Conservation (phyloP, 2,329 filamentous ascomycete genomes). For the Pseudogymnoascus sp. region DNA sequence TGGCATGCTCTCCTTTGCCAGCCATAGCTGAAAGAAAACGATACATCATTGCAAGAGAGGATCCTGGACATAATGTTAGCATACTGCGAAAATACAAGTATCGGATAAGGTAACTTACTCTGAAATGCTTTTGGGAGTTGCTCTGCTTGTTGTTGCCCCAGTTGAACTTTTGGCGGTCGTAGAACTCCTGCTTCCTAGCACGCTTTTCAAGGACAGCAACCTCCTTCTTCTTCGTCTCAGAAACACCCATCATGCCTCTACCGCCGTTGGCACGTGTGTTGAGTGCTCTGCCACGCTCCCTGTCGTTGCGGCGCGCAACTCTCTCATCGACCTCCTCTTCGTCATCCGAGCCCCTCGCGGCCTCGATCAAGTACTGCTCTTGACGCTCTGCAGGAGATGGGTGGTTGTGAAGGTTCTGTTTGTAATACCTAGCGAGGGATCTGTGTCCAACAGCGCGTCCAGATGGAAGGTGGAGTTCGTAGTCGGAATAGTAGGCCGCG, state of each 20-base stretch:
- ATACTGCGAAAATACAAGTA: neutral
- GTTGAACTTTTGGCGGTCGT: constrained; percentile 56
- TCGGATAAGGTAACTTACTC: constrained; percentile 39
- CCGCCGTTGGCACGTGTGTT: constrained; percentile 66
- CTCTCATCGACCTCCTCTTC: constrained; percentile 36
- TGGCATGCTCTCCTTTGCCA: neutral
- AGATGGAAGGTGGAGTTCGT: constrained; percentile 86
- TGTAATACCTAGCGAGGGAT: constrained; percentile 79
- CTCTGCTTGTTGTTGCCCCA: constrained; percentile 65
- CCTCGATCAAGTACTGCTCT: constrained; percentile 58
- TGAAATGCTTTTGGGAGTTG: constrained; percentile 64
- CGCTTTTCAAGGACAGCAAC: constrained; percentile 62
- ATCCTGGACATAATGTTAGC: constrained; percentile 28
- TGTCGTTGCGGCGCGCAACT: constrained; percentile 33
- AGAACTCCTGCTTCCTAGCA: constrained; percentile 58
- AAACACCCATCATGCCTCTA: constrained; percentile 69
- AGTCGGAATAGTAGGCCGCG: constrained; percentile 84
- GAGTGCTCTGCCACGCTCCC: constrained; percentile 47
- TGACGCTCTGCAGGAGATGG: constrained; percentile 72
- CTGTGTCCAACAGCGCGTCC: constrained; percentile 87
- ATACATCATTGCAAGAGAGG: constrained; percentile 30
- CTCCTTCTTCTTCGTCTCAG: constrained; percentile 66
- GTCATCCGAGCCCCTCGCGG: constrained; percentile 41
- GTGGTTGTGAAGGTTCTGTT: constrained; percentile 84
- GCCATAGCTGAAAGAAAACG: constrained; percentile 12